Percentiles rank a stretch among this genome's conserved stretches.
Conservation (phyloP, 139 green algal genomes). For the Chlorella vulgaris region DNA sequence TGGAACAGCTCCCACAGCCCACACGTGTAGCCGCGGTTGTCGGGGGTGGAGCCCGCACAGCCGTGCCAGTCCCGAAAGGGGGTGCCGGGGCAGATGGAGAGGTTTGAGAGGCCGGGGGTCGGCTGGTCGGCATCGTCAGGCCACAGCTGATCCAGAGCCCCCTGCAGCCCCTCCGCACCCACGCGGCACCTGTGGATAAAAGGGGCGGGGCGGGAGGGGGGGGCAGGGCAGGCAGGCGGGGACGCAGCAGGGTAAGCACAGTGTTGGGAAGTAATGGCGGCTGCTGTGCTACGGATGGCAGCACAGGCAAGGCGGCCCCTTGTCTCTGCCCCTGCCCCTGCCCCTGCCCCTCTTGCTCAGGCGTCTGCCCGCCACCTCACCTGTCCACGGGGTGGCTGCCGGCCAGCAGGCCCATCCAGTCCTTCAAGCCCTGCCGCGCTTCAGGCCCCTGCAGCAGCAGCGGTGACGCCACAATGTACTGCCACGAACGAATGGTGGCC, state of each 20-base stretch:
- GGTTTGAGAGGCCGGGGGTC: not conserved
- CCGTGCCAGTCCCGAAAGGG: conserved; percentile 48
- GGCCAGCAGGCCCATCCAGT: conserved; percentile 56
- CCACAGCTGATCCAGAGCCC: conserved; percentile 36
- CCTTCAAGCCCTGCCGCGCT: conserved; percentile 48
- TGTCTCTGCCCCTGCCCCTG: no score
- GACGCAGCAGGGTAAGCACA: not conserved
- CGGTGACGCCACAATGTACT: conserved; percentile 44
- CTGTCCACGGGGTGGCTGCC: conserved; percentile 46
- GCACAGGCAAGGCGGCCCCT: no score
- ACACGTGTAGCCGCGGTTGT: conserved; percentile 75
- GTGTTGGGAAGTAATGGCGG: no score
- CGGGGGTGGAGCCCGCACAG: conserved; percentile 56
- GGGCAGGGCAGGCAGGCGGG: not conserved
- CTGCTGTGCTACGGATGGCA: no score
- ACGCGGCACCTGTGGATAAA: conserved; percentile 34
- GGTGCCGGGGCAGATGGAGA: conserved; percentile 47
- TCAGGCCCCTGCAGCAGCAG: conserved; percentile 46
- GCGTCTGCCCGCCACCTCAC: not conserved
- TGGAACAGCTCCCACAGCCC: conserved; percentile 81
- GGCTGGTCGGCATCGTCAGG: conserved; percentile 20
- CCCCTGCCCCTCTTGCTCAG: not conserved
- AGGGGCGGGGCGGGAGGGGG: not conserved
- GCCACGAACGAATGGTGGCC: conserved; percentile 53
- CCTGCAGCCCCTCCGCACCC: conserved; percentile 23